Percentiles rank a stretch among this genome's conserved stretches.
Conservation (phyloP, 495 filamentous ascomycete genomes). For the Talaromyces trachyspermus region DNA sequence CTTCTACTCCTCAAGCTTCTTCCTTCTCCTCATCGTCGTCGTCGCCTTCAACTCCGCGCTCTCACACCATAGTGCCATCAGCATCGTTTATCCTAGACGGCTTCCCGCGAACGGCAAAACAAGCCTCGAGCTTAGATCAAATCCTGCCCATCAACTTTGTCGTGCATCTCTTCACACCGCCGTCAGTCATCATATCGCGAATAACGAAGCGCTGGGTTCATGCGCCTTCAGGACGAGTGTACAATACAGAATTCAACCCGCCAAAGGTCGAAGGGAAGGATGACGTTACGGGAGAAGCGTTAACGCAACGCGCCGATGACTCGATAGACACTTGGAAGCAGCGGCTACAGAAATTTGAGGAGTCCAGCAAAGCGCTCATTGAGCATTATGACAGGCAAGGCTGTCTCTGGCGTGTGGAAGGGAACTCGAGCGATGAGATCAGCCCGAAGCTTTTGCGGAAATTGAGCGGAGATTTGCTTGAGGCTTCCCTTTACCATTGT, state of each 20-base stretch:
- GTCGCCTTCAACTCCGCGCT: constrained; percentile 24
- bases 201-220: constrained; percentile 93
- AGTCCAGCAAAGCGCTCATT: constrained; percentile 75
- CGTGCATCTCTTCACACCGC: constrained; percentile 47
- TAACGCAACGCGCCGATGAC: constrained; percentile 80
- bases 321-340: constrained; percentile 75
- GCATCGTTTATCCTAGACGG: constrained; percentile 95
- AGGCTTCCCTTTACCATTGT: constrained; percentile 13
- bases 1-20: constrained; percentile 15
- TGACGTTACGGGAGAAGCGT: constrained; percentile 82
- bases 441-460: constrained; percentile 76
- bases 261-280: constrained; percentile 76
- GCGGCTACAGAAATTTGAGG: constrained; percentile 73
- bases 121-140: constrained; percentile 68
- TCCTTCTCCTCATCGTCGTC: constrained; percentile 16
- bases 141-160: constrained; percentile 89
- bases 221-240: constrained; percentile 81
- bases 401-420: constrained; percentile 81
- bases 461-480: constrained; percentile 65
- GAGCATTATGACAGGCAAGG: constrained; percentile 83
- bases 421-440: constrained; percentile 89
- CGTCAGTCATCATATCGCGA: constrained; percentile 74
- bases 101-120: constrained; percentile 80
- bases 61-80: constrained; percentile 51
- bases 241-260: constrained; percentile 87